Base-by-base conservation (phyloP, 2,329 filamentous ascomycete genomes). In the Penicillium concentricum region DNA sequence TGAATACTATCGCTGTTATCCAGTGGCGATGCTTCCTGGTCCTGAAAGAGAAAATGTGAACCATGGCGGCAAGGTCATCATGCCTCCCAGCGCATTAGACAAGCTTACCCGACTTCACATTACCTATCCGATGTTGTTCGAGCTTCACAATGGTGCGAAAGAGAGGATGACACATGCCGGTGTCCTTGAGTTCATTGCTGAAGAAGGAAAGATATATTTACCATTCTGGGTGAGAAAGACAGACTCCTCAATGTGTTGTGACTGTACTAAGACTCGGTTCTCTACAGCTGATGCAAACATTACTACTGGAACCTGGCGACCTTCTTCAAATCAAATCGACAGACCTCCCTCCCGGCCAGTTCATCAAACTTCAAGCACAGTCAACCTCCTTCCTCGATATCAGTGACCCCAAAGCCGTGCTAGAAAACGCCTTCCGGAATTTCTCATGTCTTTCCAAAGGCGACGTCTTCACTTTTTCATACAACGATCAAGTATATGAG, bases 1-100 rank as follows among this genome's bases (percentile, higher is more conserved):
- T 76, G 94, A 99, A 76, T 97, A 96, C 80, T 97, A 97, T 78
- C 88, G 94, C 69, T 97, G 92, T 81, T 99, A 97, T 71, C 94
- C 94, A 42, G 84, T 97, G 68, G 87, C 88, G 67, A 97, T 99
- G 92, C 86, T 96, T 61, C 91, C 92, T 13, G 92, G 93, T 3
- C 86, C 91, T 37, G 92, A 97, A 69, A 85, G 94, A 64, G 89
- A 90, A 51, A 88, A 92, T 65, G 87, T 96, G 60, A 97, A 97
- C 80, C 92, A 94, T 72, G 94, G 94, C 65, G 95, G 93, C 76
- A 99, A 99, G 81, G 93, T 99, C 68, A 91, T 99, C 72, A 87
- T 99, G 61, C 94, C 94, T n/a, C 90, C 94, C 0, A 96, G 92
- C 35, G 93, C 94, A 6, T 84, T 99, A 54, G 93, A 99, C 80